phyloP scores from a whole-genome alignment of 2,329 filamentous ascomycete species.

The Hawksworthiomyces lignivorus region DNA sequence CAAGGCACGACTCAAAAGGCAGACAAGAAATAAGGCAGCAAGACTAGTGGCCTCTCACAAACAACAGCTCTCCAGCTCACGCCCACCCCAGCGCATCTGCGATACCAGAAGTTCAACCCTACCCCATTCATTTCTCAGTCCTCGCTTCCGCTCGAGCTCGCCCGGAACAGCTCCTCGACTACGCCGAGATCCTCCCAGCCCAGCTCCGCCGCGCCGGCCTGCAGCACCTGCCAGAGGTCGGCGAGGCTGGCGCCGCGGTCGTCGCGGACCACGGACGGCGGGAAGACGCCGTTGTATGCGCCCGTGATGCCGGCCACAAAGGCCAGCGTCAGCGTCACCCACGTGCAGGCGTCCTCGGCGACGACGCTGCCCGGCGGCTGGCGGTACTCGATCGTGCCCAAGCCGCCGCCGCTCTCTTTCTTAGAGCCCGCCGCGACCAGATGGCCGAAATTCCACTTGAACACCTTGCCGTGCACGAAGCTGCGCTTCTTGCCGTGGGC shows the following conservation, averaged over 20 bases:
- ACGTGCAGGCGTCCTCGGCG: conserved; percentile 23
- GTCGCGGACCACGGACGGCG: conserved; percentile 4
- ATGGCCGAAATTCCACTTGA: conserved; percentile 32
- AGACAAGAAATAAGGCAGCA: neutral
- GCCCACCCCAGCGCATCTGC: no score
- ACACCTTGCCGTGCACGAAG: conserved; percentile 31
- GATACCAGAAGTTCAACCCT: no score
- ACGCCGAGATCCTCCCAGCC: conserved; percentile 20
- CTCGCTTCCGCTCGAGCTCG: conserved; percentile 5
- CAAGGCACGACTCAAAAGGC: neutral
- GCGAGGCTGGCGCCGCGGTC: conserved; percentile 14
- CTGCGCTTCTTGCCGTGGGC: conserved; percentile 23
- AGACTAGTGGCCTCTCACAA: neutral
- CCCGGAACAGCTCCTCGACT: conserved; percentile 21
- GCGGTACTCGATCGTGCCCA: conserved; percentile 24
- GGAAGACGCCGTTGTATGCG: conserved; percentile 9
- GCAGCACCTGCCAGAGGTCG: conserved; percentile 21
- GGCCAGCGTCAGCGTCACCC: conserved; percentile 25
- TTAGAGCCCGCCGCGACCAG: neutral
- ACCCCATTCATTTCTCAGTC: neutral
- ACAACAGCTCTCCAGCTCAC: neutral
- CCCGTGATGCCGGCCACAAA: conserved; percentile 25
- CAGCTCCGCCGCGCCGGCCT: conserved; percentile 16
- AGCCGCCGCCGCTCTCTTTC: neutral
- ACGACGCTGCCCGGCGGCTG: conserved; percentile 26